These are phyloP conservation scores for Ramalina intermedia DNA, from an alignment of 495 filamentous ascomycete species.

Conservation along the genomic window DNA sequence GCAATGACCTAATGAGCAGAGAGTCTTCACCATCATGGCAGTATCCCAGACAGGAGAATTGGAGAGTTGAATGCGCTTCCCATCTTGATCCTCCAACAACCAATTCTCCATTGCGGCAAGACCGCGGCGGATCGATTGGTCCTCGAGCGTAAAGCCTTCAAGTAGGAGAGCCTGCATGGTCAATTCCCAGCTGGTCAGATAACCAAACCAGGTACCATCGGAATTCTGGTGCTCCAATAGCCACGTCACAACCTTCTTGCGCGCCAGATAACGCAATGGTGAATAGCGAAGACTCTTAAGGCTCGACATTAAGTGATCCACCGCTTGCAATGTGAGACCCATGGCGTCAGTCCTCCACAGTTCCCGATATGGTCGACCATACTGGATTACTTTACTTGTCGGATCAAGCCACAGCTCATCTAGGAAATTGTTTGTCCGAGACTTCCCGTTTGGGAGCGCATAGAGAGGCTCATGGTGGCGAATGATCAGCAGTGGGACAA, in stretches of 20 bases:
- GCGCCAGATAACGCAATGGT: slow-evolving; percentile 6
- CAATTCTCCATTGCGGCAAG: slow-evolving; percentile 11
- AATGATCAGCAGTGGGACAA: slow-evolving; percentile 25
- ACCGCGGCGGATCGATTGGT: background rate
- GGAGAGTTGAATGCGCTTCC: slow-evolving; percentile 11
- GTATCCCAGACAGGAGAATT: slow-evolving; percentile 19
- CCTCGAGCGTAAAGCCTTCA: slow-evolving; percentile 9
- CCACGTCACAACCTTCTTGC: slow-evolving; percentile 4
- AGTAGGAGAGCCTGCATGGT: slow-evolving; percentile 8
- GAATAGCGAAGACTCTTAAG: slow-evolving; percentile 12
- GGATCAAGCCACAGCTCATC: slow-evolving; percentile 28
- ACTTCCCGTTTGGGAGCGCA: slow-evolving; percentile 21
- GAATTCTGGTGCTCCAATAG: slow-evolving; percentile 10
- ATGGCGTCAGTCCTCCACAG: slow-evolving; percentile 10
- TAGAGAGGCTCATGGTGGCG: slow-evolving; percentile 24
- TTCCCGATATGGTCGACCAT: slow-evolving; percentile 6
- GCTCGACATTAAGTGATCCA: slow-evolving; percentile 16
- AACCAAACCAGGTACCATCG: slow-evolving; percentile 12
- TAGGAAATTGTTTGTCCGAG: slow-evolving; percentile 19
- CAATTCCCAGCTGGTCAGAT: slow-evolving; percentile 9
- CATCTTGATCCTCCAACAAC: slow-evolving; percentile 8
- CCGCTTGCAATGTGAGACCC: slow-evolving; percentile 13
- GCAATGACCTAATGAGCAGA: background rate
- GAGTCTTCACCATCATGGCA: slow-evolving; percentile 11
- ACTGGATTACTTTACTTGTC: slow-evolving; percentile 18